phyloP scores from a whole-genome alignment of 768 basidiomycete species.

The Boletus rubropictus region DNA sequence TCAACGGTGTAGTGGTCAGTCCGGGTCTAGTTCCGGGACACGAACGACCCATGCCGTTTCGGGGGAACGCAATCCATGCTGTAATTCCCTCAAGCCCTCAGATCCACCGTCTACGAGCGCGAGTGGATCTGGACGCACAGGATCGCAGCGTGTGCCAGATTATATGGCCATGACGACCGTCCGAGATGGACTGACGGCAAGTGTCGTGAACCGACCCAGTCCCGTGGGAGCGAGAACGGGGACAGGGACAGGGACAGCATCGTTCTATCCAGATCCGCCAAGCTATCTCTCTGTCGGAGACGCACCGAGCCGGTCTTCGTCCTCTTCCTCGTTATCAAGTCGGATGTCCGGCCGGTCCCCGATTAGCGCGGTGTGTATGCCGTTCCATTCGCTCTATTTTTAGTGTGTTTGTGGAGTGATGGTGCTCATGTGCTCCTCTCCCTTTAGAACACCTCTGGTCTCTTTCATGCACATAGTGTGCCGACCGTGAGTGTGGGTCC shows the following conservation, averaged over 20 bases:
- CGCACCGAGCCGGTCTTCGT: conserved; percentile 28
- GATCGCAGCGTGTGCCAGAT: conserved; percentile 26
- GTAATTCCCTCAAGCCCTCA: conserved; percentile 6
- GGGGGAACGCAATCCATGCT: conserved; percentile 30
- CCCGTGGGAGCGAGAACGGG: conserved; percentile 11
- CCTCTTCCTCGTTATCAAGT: conserved; percentile 30
- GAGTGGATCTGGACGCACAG: conserved; percentile 10
- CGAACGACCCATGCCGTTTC: conserved; percentile 29
- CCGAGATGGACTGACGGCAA: conserved; percentile 26
- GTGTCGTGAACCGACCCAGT: conserved; percentile 14
- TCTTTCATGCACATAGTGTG: conserved; percentile 17
- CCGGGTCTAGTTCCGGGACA: conserved; percentile 8
- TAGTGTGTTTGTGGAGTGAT: neutral
- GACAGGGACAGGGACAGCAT: conserved; percentile 2
- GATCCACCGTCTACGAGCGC: conserved; percentile 8
- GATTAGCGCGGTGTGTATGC: conserved; percentile 22
- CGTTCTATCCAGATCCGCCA: conserved; percentile 23
- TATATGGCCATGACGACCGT: conserved; percentile 31
- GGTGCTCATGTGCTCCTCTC: conserved; percentile 2
- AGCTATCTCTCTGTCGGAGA: conserved; percentile 21
- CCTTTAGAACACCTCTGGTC: conserved; percentile 21
- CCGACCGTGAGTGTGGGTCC: conserved; percentile 7
- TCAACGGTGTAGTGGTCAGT: conserved; percentile 16
- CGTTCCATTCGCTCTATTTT: neutral
- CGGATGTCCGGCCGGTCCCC: conserved; percentile 30